Base-by-base conservation (phyloP, 2,329 filamentous ascomycete species). In the Xylariales sp. region DNA sequence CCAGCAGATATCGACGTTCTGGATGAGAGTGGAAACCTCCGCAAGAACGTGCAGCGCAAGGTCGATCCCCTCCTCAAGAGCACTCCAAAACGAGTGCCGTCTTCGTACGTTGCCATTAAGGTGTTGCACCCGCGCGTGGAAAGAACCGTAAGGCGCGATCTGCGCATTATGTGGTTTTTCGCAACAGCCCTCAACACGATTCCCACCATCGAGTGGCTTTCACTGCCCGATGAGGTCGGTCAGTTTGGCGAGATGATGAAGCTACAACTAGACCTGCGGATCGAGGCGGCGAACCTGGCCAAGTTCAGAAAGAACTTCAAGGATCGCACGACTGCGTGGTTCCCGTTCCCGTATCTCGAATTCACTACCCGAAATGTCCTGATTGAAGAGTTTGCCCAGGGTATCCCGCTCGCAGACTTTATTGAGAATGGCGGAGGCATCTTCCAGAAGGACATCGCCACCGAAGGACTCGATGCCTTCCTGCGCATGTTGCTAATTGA, bases 171-270 rank as follows among this genome's bases (percentile, higher is more conserved):
- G 93, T 74, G 70, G 7, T 88, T 95, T 65, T 96, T 98, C 55
- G 93, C 93, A 13, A 74, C 78, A 0, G 55, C 85, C 5, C 81
- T 98, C 49, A 95, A 97, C 61, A 67, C 76, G 2, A 84, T 98
- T 21, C 93, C 93, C 1, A 95, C 90, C 0, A 93, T 98, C 56
- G 88, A 97, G 62, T 98, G 93, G 93, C 73, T 98, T 5, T 96
- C 91, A 1, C 78, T 98, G 7, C 93, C 93, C 0, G 91, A 96
- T 50, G 93, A 98, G 59, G 93, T 97, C 4, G 66, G 74, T 12
- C 89, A 97, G 54, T 98, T 98, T 55, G 91, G 90, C 17, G 86
- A 94, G 57, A 98, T 98, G 93, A 98, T 98, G 93, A 84, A 84
- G 53, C 70, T 97, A n/a, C 93, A 98, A 59, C 72, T 98, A 3